Conservation (phyloP, 179 eudicot species). For the Carnegiea gigantea region DNA sequence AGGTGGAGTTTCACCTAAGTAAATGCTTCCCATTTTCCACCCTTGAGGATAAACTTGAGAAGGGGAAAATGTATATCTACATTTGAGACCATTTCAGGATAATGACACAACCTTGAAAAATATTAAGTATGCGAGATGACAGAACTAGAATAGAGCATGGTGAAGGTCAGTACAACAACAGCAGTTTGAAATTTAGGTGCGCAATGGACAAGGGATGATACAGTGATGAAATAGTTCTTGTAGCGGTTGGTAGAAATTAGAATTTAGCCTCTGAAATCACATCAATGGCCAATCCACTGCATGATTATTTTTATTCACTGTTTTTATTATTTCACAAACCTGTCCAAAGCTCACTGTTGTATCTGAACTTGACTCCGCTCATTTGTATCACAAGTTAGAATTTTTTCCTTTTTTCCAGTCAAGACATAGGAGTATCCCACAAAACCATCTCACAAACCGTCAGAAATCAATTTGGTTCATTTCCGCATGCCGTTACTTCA, state of each 20-base stretch:
- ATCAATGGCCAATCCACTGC: neutral
- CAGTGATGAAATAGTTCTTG: neutral
- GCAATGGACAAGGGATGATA: neutral
- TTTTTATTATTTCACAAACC: neutral
- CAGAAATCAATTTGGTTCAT: neutral
- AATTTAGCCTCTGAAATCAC: too few relatives aligned
- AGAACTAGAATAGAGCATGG: neutral
- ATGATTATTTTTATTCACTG: too few relatives aligned
- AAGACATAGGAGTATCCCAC: neutral
- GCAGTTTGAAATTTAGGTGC: neutral
- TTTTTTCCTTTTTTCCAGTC: neutral
- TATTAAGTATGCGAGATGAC: too few relatives aligned
- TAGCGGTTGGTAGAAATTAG: too few relatives aligned
- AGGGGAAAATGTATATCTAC: too few relatives aligned
- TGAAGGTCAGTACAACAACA: neutral
- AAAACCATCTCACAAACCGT: neutral
- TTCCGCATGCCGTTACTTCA: neutral
- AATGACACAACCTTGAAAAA: too few relatives aligned
- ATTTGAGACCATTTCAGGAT: too few relatives aligned
- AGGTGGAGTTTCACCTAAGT: too few relatives aligned
- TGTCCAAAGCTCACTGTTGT: neutral
- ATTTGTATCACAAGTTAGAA: neutral
- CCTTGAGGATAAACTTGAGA: too few relatives aligned
- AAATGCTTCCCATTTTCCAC: too few relatives aligned
- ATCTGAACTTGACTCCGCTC: neutral